Percentiles rank a stretch among this genome's conserved stretches.
phyloP scores from a whole-genome alignment of 768 basidiomycete genomes.

The Tylopilus felleus region DNA sequence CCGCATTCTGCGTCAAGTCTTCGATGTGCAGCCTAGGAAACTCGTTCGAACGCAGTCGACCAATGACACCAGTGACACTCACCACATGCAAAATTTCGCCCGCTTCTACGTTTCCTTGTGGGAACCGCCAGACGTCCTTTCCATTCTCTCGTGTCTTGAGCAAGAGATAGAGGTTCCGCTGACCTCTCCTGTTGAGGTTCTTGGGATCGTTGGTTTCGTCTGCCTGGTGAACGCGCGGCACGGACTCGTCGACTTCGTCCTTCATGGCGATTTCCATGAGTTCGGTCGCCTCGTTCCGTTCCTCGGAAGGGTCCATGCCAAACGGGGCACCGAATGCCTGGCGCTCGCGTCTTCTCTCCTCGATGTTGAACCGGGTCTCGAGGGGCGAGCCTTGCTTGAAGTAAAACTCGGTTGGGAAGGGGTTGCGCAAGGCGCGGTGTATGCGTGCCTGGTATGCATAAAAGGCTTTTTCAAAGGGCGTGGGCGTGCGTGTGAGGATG shows the following conservation, averaged over 20 bases:
- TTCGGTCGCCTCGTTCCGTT: constrained; percentile 46
- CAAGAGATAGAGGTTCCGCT: constrained; percentile 87
- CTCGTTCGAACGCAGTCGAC: neutral
- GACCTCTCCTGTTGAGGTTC: constrained; percentile 78
- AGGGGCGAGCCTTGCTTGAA: constrained; percentile 89
- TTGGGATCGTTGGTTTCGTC: constrained; percentile 60
- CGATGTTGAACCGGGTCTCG: constrained; percentile 73
- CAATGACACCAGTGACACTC: constrained; percentile 15
- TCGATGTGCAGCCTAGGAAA: constrained; percentile 64
- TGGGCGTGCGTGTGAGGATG: constrained; percentile 66
- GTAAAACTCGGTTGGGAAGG: constrained; percentile 87
- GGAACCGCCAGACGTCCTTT: constrained; percentile 75
- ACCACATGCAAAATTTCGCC: constrained; percentile 80
- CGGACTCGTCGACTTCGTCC: constrained; percentile 58
- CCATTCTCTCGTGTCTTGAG: constrained; percentile 49
- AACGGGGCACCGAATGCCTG: constrained; percentile 70
- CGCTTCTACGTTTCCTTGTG: constrained; percentile 58
- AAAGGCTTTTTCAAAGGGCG: constrained; percentile 74
- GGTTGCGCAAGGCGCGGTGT: constrained; percentile 81
- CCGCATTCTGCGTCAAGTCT: constrained; percentile 74
- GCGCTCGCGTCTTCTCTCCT: constrained; percentile 70
- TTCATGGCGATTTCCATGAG: constrained; percentile 58
- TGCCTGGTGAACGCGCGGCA: constrained; percentile 58
- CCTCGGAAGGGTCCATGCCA: constrained; percentile 40
- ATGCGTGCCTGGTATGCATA: constrained; percentile 82